Percentiles rank a stretch among this genome's conserved stretches.
Evolutionary conservation across 805 yeast species (phyloP).

Genomic region (Nakazawaea ishiwadae): DNA sequence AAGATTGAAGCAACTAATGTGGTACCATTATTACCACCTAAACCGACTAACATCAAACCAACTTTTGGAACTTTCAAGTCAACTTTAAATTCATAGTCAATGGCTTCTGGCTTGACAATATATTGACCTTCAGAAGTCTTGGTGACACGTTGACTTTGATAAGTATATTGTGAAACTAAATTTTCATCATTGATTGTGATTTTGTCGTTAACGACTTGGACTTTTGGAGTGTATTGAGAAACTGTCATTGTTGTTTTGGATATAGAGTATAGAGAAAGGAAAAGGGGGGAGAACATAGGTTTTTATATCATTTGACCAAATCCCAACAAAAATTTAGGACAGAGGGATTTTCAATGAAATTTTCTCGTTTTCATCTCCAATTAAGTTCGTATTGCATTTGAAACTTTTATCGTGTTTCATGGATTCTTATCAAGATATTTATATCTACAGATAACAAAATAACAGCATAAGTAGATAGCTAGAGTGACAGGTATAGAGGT

Average conservation of each 20-base stretch:
- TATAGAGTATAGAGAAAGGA: neutral
- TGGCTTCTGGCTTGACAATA: slow-evolving; percentile 64
- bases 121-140: slow-evolving; percentile 45
- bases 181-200: slow-evolving; percentile 45
- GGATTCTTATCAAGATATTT: too few species aligned
- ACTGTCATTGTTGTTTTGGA: slow-evolving; percentile 29
- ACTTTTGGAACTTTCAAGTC: slow-evolving; percentile 78
- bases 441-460: too few species aligned
- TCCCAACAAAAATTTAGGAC: neutral
- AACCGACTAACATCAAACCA: slow-evolving; percentile 87
- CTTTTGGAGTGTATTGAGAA: slow-evolving; percentile 30
- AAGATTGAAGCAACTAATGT: slow-evolving; percentile 80
- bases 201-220: slow-evolving; percentile 53
- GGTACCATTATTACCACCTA: slow-evolving; percentile 96
- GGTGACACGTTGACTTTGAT: slow-evolving; percentile 73
- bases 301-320: slow-evolving; percentile 1
- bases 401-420: too few species aligned
- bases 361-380: too few species aligned
- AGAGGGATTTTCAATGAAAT: too few species aligned
- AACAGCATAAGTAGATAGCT: too few species aligned
- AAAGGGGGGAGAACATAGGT: neutral
- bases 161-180: slow-evolving; percentile 58
- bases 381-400: too few species aligned
- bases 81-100: slow-evolving; percentile 80
- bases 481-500: too few species aligned